A percentile compares a stretch with the other conserved stretches of the same genome.
Conservation (phyloP, 495 filamentous ascomycete genomes). For the Penicillium waksmanii region DNA sequence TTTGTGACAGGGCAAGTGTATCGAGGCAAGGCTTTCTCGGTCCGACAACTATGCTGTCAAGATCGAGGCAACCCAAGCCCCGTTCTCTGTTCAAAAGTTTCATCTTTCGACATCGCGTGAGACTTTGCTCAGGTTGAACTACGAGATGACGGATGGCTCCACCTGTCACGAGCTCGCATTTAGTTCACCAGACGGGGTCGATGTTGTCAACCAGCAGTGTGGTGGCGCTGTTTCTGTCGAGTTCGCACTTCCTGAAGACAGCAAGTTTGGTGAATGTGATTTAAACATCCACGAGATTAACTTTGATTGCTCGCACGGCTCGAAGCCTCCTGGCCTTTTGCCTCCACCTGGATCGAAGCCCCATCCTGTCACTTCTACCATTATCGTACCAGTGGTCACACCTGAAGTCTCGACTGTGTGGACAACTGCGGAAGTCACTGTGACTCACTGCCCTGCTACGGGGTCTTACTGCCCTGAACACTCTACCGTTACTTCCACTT, state of each 20-base stretch:
- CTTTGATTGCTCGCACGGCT: constrained; percentile 72
- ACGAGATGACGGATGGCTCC: constrained; percentile 76
- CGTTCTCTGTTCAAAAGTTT: constrained; percentile 75
- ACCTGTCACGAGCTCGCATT: constrained; percentile 73
- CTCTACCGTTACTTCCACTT: constrained; percentile 54
- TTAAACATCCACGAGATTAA: constrained; percentile 74
- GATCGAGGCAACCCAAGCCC: constrained; percentile 52
- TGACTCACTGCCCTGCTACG: constrained; percentile 57
- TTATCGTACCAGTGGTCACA: constrained; percentile 12
- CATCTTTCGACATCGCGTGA: constrained; percentile 72
- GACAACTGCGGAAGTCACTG: constrained; percentile 56
- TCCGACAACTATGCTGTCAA: constrained; percentile 46
- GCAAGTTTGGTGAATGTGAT: constrained; percentile 58
- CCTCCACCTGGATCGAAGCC: constrained; percentile 10
- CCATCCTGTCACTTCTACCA: neutral
- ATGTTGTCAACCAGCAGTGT: constrained; percentile 82
- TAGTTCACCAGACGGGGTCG: constrained; percentile 65
- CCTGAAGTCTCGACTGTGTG: constrained; percentile 45
- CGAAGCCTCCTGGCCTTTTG: constrained; percentile 19
- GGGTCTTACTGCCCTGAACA: constrained; percentile 61
- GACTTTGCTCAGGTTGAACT: constrained; percentile 72
- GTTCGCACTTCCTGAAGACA: constrained; percentile 68
- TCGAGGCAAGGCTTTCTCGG: constrained; percentile 58
- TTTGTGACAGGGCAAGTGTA: constrained; percentile 59
- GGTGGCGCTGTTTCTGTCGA: constrained; percentile 82